Base-by-base conservation (phyloP, 2,329 filamentous ascomycete genomes). In the Claviceps sp. region DNA sequence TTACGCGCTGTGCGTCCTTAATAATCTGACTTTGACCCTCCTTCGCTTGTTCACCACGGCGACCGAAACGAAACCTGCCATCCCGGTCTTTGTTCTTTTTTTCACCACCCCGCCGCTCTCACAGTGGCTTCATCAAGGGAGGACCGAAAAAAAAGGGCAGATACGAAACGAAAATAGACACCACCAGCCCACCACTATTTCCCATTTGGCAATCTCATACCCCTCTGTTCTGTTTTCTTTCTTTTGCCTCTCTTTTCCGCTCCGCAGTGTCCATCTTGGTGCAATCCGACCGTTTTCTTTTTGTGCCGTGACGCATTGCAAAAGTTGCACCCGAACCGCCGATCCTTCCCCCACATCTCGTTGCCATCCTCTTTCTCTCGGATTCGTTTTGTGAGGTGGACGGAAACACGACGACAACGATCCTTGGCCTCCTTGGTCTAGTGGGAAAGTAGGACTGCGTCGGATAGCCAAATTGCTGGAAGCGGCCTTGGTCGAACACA, bases 41-140 rank as follows among this genome's bases (percentile, higher is more conserved):
- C 52, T 48, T 47, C 52, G 52, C 52, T 51, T 38, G 52, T 45
- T 52, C 30, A 19, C 45, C 37, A 50, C 40, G 24, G 48, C 16
- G 38, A 43, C 48, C 24, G n/a, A 22, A 43, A 50, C 38, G 19
- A 48, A 40, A 38, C 47, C 40, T n/a, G 22, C 11, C 14, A 30
- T 14, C 16, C 38, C 34, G 30, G 40, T 37, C 39, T 10, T 41
- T 38, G 37, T 49, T 46, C 47, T 24, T 38, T 40, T 37, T 34
- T 22, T 52, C 47, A 49, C 43, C 51, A 49, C 26, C 47, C 51
- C 47, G 47, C 47, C 17, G 22, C 42, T 41, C 34, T 38, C 44
- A 10, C 30, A 34, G 30, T 30, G 26, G 30, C 30, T 34, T n/a
- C 44, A 43, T 44, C 47, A 47, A 49, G 41, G 34, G 51, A 49